Base-by-base conservation (phyloP, 83 land plant genomes). In the Picea mariana region DNA sequence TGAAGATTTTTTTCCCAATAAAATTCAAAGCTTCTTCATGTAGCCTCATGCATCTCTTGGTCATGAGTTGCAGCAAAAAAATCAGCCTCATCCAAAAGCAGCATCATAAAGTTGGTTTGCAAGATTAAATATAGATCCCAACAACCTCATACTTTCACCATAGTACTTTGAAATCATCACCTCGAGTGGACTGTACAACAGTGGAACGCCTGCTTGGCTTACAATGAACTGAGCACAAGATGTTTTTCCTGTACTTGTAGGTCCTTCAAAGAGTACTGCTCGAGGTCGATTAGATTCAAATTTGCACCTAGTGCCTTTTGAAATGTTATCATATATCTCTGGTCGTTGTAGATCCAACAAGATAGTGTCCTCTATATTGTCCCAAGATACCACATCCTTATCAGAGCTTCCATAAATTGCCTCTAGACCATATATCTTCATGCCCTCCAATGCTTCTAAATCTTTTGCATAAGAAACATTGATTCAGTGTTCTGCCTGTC, bases 41-140 rank as follows among this genome's bases (percentile, higher is more conserved):
- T n/a, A n/a, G n/a, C n/a, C n/a, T n/a, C n/a, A n/a, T n/a, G n/a
- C n/a, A n/a, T n/a, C n/a, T n/a, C n/a, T n/a, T n/a, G n/a, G n/a
- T n/a, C n/a, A n/a, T n/a, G n/a, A n/a, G n/a, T n/a, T n/a, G n/a
- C n/a, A n/a, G n/a, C n/a, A n/a, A n/a, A n/a, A n/a, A n/a, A n/a
- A n/a, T n/a, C n/a, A n/a, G n/a, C n/a, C n/a, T 97, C 99, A 88
- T 97, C 99, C 49, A 97, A 86, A 63, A 97, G 99, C 98, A 67
- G 97, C 98, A 84, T 90, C 68, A 3, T 94, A 87, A 27, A 97
- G 92, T 62, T 96, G 91, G 81, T 97, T 94, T 62, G 96, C 98
- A 84, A 93, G 92, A 62, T 86, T 84, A 82, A 97, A 97, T 62
- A 97, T 91, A 85, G 87, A 86, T 5, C 96, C 94, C n/a, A 97